Percentiles rank a stretch among this genome's conserved stretches.
Conservation (phyloP, 352 stramenopile species). For the Globisporangium nunn region DNA sequence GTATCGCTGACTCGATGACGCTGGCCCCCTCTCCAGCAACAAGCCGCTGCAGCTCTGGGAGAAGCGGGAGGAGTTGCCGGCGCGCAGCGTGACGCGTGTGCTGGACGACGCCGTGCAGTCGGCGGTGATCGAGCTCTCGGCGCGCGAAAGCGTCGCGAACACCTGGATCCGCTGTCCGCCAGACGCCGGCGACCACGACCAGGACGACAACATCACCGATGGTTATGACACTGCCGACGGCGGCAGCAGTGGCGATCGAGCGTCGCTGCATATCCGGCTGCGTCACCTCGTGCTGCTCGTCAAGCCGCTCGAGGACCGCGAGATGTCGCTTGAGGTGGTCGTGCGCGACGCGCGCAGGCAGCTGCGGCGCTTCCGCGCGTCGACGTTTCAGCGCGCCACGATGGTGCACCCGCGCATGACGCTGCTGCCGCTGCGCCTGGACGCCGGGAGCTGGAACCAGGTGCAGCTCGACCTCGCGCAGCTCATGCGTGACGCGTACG, state of each 20-base stretch:
- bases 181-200: neutral
- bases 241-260: neutral
- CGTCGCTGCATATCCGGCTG: conserved; percentile 42
- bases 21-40: conserved; percentile 12
- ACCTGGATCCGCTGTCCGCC: conserved; percentile 46
- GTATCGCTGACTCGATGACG: neutral
- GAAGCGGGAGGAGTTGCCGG: conserved; percentile 30
- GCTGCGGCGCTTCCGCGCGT: conserved; percentile 34
- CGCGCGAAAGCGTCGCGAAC: conserved; percentile 20
- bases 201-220: neutral
- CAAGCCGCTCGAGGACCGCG: conserved; percentile 26
- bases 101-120: conserved; percentile 57
- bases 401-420: conserved; percentile 29
- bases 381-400: conserved; percentile 40
- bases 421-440: conserved; percentile 34
- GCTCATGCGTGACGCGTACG: conserved; percentile 37
- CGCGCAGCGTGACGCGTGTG: conserved; percentile 28
- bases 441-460: conserved; percentile 44
- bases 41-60: conserved; percentile 58
- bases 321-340: conserved; percentile 45
- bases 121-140: conserved; percentile 39
- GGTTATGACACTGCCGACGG: neutral
- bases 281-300: conserved; percentile 39
- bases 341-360: conserved; percentile 24
- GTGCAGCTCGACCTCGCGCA: conserved; percentile 41